phyloP scores from a whole-genome alignment of 2,329 filamentous ascomycete genomes.

The Fusarium sororula region DNA sequence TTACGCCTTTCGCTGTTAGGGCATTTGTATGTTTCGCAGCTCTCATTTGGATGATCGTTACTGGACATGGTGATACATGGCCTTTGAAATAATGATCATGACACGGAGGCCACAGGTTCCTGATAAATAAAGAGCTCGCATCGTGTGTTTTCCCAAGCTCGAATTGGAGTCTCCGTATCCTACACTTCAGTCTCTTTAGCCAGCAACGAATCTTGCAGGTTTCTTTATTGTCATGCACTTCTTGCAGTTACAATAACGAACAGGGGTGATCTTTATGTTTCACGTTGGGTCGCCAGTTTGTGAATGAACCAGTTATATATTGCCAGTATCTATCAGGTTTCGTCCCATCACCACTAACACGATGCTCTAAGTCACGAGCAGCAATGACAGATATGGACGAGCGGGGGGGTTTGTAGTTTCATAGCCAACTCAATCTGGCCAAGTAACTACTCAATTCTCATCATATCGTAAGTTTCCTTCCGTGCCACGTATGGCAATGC shows the following conservation, averaged over 20 bases:
- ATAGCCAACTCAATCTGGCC: not conserved
- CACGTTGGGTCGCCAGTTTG: not conserved
- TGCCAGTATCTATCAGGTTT: not conserved
- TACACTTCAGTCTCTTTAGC: not conserved
- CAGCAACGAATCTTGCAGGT: not conserved
- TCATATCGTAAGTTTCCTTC: conserved; percentile 25
- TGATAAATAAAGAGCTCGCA: not conserved
- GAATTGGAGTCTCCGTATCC: not conserved
- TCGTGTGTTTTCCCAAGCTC: not conserved
- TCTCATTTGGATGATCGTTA: not conserved
- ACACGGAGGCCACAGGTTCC: not conserved
- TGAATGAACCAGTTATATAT: not conserved
- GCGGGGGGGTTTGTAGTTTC: not conserved
- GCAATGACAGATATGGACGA: not conserved
- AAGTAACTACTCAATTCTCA: conserved; percentile 15
- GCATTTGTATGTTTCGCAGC: not conserved
- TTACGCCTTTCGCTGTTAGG: not conserved
- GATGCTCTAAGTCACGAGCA: not conserved
- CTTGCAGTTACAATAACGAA: not conserved
- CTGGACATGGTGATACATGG: not conserved
- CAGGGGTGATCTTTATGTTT: not conserved
- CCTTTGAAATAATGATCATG: not conserved
- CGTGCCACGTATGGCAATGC: conserved; percentile 29
- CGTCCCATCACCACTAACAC: not conserved
- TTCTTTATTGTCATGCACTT: not conserved